These are phyloP conservation scores for Bruguiera hainesii DNA, from an alignment of 441 rosid species.

Conservation along the genomic window DNA sequence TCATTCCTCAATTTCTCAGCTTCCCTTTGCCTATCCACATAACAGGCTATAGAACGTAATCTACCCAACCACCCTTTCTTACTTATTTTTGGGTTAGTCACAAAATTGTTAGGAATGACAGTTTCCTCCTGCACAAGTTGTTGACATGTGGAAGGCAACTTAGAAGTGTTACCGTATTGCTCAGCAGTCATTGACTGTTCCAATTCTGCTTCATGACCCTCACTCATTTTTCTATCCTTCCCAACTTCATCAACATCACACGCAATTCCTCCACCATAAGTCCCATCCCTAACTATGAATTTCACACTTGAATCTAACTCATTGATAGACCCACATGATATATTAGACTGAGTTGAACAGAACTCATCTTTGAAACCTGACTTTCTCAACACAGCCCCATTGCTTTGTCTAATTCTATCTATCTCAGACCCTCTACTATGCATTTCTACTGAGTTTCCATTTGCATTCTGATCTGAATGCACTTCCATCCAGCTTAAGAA, in stretches of 20 bases:
- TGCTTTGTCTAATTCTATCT: constrained; percentile 32
- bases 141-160: constrained; percentile 31
- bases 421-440: constrained; percentile 23
- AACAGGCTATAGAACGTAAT: constrained; percentile 49
- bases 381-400: constrained; percentile 44
- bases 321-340: constrained; percentile 34
- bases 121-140: constrained; percentile 26
- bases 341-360: constrained; percentile 30
- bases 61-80: constrained; percentile 54
- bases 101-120: constrained; percentile 25
- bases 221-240: constrained; percentile 27
- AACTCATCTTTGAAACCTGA: constrained; percentile 33
- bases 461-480: constrained; percentile 21
- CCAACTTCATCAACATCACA: constrained; percentile 24
- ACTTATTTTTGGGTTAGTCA: constrained; percentile 32
- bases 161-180: constrained; percentile 26
- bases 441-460: constrained; percentile 26
- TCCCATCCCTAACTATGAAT: constrained; percentile 29
- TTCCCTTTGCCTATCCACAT: constrained; percentile 34
- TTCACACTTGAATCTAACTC: constrained; percentile 26
- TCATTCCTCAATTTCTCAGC: constrained; percentile 28
- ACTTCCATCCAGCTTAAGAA: constrained; percentile 63
- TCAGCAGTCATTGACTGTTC: constrained; percentile 17
- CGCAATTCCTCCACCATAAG: constrained; percentile 26
- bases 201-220: constrained; percentile 24